These are phyloP conservation scores for Suillus clintonianus DNA, from an alignment of 768 basidiomycete genomes.

Conservation along the genomic window DNA sequence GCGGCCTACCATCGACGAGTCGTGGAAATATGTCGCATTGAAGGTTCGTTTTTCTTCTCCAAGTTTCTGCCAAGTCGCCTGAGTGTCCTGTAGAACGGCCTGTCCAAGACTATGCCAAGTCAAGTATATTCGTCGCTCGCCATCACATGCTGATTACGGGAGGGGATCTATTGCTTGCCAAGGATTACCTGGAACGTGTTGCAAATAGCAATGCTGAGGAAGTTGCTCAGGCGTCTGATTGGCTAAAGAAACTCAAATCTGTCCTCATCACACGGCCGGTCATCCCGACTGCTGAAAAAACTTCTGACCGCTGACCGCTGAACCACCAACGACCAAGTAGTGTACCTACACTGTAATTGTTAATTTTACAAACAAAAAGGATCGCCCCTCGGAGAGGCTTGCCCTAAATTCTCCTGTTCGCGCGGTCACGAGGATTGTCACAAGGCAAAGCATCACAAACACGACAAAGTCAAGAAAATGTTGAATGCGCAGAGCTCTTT, in stretches of 20 bases:
- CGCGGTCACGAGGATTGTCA: constrained; percentile 40
- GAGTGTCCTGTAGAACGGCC: constrained; percentile 53
- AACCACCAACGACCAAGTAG: not conserved
- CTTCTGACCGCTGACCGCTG: not conserved
- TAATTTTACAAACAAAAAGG: not conserved
- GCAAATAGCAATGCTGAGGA: constrained; percentile 83
- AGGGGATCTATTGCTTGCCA: constrained; percentile 70
- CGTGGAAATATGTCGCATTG: constrained; percentile 59
- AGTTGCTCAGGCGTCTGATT: constrained; percentile 69
- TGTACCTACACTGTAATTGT: not conserved
- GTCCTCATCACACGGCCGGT: constrained; percentile 25
- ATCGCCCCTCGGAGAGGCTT: constrained; percentile 12
- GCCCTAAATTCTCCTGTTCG: constrained; percentile 37
- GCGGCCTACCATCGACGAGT: constrained; percentile 81
- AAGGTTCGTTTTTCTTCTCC: constrained; percentile 41
- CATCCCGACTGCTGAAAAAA: not conserved
- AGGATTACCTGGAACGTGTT: constrained; percentile 71
- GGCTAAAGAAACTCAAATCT: constrained; percentile 60
- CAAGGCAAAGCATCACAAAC: constrained; percentile 41
- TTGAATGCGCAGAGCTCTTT: constrained; percentile 28
- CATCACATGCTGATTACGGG: constrained; percentile 65
- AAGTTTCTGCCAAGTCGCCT: constrained; percentile 14
- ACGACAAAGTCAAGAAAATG: constrained; percentile 37
- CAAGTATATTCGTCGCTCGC: constrained; percentile 82
- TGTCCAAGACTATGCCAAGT: constrained; percentile 79